A percentile compares a stretch with the other conserved stretches of the same genome.
Conservation (phyloP, 2,329 filamentous ascomycete genomes). For the Clarireedia homoeocarpa region DNA sequence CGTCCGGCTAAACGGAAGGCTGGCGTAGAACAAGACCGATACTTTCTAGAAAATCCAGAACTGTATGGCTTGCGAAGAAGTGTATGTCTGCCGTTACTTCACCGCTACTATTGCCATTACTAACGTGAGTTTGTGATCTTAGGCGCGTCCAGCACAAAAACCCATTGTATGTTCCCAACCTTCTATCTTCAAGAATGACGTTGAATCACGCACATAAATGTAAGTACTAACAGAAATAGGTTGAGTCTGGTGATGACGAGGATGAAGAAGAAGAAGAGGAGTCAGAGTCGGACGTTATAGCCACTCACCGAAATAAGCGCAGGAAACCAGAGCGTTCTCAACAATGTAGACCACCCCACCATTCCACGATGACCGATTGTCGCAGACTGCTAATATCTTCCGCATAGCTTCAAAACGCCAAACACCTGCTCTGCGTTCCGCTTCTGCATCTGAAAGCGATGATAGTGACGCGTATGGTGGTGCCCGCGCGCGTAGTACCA, state of each 20-base stretch:
- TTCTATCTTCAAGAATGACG: neutral
- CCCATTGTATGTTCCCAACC: conserved; percentile 39
- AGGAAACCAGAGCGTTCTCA: conserved; percentile 59
- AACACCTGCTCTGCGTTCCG: conserved; percentile 47
- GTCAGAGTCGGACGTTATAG: conserved; percentile 68
- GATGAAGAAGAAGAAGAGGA: conserved; percentile 36
- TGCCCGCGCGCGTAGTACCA: conserved; percentile 57
- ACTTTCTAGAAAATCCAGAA: conserved; percentile 85
- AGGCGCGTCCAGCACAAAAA: conserved; percentile 52
- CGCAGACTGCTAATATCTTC: conserved; percentile 16
- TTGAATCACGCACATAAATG: neutral
- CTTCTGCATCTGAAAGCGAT: conserved; percentile 61
- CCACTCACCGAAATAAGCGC: conserved; percentile 51
- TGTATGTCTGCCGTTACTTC: conserved; percentile 44
- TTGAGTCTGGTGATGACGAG: conserved; percentile 45
- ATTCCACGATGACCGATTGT: conserved; percentile 11
- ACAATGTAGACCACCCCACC: conserved; percentile 43
- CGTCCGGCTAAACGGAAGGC: conserved; percentile 67
- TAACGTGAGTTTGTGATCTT: conserved; percentile 14
- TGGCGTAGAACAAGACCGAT: conserved; percentile 61
- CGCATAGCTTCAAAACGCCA: conserved; percentile 50
- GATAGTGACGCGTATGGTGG: conserved; percentile 69
- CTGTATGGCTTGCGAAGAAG: conserved; percentile 91
- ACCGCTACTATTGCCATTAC: neutral
- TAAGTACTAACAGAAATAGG: conserved; percentile 31